Evolutionary conservation across 331 rosid species (phyloP).

Genomic region (Rhamnella rubrinervis): DNA sequence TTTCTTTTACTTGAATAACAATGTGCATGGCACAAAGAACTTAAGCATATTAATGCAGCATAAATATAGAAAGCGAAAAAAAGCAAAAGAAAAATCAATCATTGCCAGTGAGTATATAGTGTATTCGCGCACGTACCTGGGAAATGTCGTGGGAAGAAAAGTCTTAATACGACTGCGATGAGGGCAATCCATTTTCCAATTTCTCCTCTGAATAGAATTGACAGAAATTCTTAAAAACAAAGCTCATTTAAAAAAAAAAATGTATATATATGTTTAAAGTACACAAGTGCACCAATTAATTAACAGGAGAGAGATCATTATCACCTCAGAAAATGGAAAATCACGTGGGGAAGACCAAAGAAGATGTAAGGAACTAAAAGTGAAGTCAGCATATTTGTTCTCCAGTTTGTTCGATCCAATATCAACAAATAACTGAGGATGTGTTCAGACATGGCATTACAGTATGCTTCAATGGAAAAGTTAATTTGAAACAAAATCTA

Average conservation of each 20-base stretch:
- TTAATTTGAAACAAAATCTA: not conserved
- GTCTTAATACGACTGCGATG: conserved; percentile 69
- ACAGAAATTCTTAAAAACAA: not conserved
- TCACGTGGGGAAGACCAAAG: conserved; percentile 70
- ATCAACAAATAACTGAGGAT: conserved; percentile 61
- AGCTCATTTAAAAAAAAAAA: not conserved
- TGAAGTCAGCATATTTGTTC: conserved; percentile 80
- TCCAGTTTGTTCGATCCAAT: conserved; percentile 95
- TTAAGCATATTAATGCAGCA: too few relatives aligned
- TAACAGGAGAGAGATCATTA: not conserved
- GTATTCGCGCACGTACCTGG: conserved; percentile 50
- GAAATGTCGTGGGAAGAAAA: conserved; percentile 79
- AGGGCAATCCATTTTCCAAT: conserved; percentile 83
- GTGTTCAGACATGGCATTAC: not conserved
- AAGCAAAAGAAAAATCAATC: not conserved
- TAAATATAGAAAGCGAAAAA: too few relatives aligned
- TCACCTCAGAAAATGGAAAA: conserved; percentile 69
- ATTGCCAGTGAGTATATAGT: too few relatives aligned
- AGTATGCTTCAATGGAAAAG: not conserved
- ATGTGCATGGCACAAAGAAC: not conserved
- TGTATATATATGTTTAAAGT: too few relatives aligned
- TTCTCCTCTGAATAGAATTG: conserved; percentile 55
- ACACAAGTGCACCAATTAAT: not conserved
- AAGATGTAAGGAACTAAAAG: conserved; percentile 82
- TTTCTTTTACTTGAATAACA: too few relatives aligned